A percentile compares a stretch with the other conserved stretches of the same genome.
Evolutionary conservation across 345 rosid genomes (phyloP).

Genomic region (Anacardium occidentale): DNA sequence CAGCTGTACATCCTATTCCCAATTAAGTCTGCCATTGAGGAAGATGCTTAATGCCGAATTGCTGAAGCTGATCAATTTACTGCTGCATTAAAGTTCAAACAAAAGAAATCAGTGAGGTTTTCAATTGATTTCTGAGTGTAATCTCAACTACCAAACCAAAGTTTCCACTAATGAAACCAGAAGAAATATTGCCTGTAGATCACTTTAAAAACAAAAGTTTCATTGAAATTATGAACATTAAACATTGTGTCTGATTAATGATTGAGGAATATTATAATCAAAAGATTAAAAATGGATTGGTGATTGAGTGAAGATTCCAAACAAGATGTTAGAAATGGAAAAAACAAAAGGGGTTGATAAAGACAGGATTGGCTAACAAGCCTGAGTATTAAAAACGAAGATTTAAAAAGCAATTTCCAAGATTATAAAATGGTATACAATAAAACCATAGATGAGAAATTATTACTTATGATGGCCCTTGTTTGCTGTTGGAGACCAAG

Average conservation of each 20-base stretch:
- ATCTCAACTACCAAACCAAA: not conserved
- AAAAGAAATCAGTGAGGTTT: not conserved
- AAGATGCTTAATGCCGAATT: not conserved
- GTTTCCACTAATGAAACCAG: not conserved
- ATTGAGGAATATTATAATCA: conserved; percentile 2
- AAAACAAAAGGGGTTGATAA: conserved; percentile 10
- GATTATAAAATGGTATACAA: not conserved
- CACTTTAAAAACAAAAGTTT: not conserved
- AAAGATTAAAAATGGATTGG: not conserved
- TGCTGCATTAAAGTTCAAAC: not conserved
- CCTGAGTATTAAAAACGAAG: not conserved
- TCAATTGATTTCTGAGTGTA: not conserved
- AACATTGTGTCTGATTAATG: not conserved
- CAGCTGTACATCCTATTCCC: conserved; percentile 41
- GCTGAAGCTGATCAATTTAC: not conserved
- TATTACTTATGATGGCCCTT: not conserved
- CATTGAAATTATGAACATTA: not conserved
- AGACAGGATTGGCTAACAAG: conserved; percentile 11
- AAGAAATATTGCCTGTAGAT: not conserved
- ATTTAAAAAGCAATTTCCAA: not conserved
- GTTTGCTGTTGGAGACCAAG: not conserved
- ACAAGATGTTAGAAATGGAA: conserved; percentile 15
- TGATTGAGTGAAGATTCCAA: conserved; percentile 31
- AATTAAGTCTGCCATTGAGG: conserved; percentile 34
- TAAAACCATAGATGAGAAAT: too few relatives aligned